These are phyloP conservation scores for Boletus edulis DNA, from an alignment of 768 basidiomycete species.

Conservation along the genomic window DNA sequence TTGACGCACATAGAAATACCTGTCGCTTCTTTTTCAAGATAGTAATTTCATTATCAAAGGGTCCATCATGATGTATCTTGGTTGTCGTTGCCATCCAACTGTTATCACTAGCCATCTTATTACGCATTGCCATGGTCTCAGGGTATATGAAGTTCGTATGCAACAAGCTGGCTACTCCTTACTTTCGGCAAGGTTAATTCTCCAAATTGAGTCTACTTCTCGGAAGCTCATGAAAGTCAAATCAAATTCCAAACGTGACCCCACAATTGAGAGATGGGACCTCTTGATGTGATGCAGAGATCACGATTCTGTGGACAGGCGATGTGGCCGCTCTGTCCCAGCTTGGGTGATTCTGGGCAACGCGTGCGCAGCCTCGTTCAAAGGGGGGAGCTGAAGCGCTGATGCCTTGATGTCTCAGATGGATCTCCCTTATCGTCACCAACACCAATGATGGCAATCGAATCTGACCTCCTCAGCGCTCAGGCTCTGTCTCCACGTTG, in stretches of 20 bases:
- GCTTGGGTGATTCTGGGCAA: too few species aligned
- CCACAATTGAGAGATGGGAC: too few species aligned
- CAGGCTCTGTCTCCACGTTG: too few species aligned
- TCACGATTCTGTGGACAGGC: too few species aligned
- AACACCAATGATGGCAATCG: too few species aligned
- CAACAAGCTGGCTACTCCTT: not conserved
- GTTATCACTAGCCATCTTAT: not conserved
- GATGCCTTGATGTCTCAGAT: too few species aligned
- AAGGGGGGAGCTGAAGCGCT: not conserved
- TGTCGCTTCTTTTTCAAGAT: not conserved
- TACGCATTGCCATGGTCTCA: not conserved
- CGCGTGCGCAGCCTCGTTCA: not conserved
- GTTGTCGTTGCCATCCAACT: slow-evolving; percentile 1
- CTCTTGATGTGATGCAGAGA: too few species aligned
- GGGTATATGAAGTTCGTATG: not conserved
- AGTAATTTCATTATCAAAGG: slow-evolving; percentile 13
- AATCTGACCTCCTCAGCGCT: too few species aligned
- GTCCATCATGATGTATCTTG: slow-evolving; percentile 12
- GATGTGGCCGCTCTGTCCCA: too few species aligned
- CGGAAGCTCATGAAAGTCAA: not conserved
- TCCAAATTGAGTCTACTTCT: not conserved
- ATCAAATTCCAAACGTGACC: not conserved
- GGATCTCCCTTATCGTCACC: too few species aligned
- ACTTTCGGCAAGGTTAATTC: too few species aligned
- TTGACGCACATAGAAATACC: slow-evolving; percentile 23